A percentile compares a stretch with the other conserved stretches of the same genome.
These are phyloP conservation scores for Casuarina equisetifolia DNA, from an alignment of 306 rosid genomes.

Conservation along the genomic window DNA sequence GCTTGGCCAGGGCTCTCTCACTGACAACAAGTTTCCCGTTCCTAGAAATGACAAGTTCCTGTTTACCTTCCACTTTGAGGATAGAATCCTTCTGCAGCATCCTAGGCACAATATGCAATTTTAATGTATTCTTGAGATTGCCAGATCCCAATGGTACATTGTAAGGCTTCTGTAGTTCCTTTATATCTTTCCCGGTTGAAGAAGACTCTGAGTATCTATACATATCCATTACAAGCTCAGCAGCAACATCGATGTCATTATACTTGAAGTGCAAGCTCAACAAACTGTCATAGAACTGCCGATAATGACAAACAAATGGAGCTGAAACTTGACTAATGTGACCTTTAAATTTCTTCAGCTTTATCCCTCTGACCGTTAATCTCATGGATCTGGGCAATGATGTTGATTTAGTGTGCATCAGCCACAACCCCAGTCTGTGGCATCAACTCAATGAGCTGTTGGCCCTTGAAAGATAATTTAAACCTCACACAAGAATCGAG, in stretches of 20 bases:
- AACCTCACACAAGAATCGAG: constrained; percentile 84
- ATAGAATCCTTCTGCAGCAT: constrained; percentile 65
- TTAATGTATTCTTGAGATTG: constrained; percentile 53
- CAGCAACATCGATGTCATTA: constrained; percentile 63
- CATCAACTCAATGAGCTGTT: constrained; percentile 60
- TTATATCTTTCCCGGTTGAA: constrained; percentile 30
- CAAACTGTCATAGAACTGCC: constrained; percentile 72
- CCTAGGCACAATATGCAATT: constrained; percentile 60
- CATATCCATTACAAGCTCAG: constrained; percentile 63
- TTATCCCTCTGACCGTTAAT: constrained; percentile 78
- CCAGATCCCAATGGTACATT: constrained; percentile 71
- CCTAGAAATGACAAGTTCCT: constrained; percentile 47
- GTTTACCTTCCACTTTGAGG: constrained; percentile 59
- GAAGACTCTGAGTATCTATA: constrained; percentile 38
- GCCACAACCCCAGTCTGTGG: constrained; percentile 51
- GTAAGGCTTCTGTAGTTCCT: constrained; percentile 36
- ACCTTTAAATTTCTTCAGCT: constrained; percentile 50
- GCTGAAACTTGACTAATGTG: constrained; percentile 51
- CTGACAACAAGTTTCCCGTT: constrained; percentile 69
- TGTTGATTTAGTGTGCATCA: constrained; percentile 65
- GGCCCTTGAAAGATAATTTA: constrained; percentile 60
- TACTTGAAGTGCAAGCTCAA: constrained; percentile 82
- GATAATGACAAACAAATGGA: constrained; percentile 50
- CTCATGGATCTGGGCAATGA: constrained; percentile 66
- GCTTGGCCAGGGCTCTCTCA: constrained; percentile 61